Evolutionary conservation across 192 early-diverging fungal genomes (phyloP).

Genomic region (Glomus cerebriforme): DNA sequence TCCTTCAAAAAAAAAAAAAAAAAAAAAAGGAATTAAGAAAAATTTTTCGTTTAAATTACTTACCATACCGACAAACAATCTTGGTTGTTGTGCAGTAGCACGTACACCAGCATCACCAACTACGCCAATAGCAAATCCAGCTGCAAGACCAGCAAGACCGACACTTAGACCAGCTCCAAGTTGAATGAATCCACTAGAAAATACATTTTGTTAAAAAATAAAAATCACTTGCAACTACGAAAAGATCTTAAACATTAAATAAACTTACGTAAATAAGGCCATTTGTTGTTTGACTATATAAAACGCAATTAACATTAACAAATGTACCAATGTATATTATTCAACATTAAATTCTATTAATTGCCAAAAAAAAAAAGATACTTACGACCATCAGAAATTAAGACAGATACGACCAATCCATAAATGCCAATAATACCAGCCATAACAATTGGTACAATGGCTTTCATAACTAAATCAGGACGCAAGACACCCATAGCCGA

Average conservation of each 20-base stretch:
- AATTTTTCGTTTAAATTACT: not conserved
- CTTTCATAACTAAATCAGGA: constrained; percentile 87
- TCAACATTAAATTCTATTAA: not conserved
- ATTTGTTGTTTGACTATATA: constrained; percentile 48
- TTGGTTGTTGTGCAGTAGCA: constrained; percentile 76
- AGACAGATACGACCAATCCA: constrained; percentile 94
- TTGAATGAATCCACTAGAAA: constrained; percentile 70
- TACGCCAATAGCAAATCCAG: constrained; percentile 90
- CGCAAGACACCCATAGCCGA: constrained; percentile 84
- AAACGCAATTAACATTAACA: too few relatives aligned
- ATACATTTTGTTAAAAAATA: not conserved
- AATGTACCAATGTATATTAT: not conserved
- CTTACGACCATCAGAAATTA: constrained; percentile 81
- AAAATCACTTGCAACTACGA: not conserved
- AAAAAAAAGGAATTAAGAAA: not conserved
- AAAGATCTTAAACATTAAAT: not conserved
- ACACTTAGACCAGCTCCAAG: constrained; percentile 80
- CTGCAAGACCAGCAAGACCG: constrained; percentile 82
- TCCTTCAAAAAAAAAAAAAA: not conserved
- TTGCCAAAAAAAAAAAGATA: constrained; percentile 21
- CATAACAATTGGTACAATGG: constrained; percentile 94
- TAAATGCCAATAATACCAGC: constrained; percentile 99
- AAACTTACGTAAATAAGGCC: constrained; percentile 61
- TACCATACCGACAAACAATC: constrained; percentile 83
- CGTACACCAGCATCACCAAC: constrained; percentile 89